Evolutionary conservation across 1,284 basidiomycete species (phyloP), one percentile per base, ranked within the genome.

Genomic region (Stereum hirsutum): DNA sequence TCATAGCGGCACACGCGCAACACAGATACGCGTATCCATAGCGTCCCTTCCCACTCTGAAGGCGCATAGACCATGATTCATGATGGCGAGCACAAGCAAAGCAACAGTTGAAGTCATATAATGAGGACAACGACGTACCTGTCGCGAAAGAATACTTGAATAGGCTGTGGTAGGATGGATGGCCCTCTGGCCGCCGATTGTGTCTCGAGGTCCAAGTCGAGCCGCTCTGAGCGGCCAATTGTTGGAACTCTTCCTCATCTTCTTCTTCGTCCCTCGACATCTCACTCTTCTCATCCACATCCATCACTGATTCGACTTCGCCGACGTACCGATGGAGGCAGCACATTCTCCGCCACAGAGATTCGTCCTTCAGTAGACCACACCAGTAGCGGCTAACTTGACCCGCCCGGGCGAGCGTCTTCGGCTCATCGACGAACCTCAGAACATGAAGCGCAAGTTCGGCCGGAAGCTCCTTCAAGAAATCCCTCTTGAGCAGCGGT

Each of bases 381-480:
- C 76, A 65, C 95, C 95, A 98, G 46, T 74, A 74, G 39, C 72
- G 70, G 52, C 81, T 88, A 21, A 97, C 94, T 39, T 75, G 71
- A 33, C 76, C 72, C 0, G 85, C 85, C 6, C 87, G 65, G 0
- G 79, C 72, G 5, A 98, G 77, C 0, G 88, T 85, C 38, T 68
- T 67, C 0, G 89, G 85, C 39, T 93, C 87, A 50, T 94, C 83
- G 39, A 98, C 70, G 60, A 85, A 95, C 52, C 70, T 66, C 41
- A 98, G 71, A 43, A 95, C 78, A 55, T 92, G 79, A 21, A 96
- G 63, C 0, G 82, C 76, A 26, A 99, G 70, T 61, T 99, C 95
- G 14, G 80, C 66, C 0, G 95, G 95, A 1, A 98, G 69, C 23
- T 84, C 79, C 4, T 72, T 65, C 20, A 97, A 69, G 58, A 95